These are phyloP conservation scores for Rheum nobile DNA, from an alignment of 148 eudicot species.

Conservation along the genomic window DNA sequence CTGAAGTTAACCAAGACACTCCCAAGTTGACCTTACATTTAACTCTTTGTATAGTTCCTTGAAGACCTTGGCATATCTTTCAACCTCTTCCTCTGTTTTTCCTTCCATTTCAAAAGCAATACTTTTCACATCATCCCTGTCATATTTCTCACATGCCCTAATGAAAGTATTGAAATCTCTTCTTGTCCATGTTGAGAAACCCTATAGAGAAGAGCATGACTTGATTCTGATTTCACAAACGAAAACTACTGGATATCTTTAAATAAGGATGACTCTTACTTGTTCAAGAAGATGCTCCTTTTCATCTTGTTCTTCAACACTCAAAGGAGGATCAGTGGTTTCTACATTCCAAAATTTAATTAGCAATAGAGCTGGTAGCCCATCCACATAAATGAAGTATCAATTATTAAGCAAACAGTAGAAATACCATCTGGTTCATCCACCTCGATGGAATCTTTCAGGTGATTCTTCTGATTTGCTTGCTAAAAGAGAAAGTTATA, in stretches of 20 bases:
- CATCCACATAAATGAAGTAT: background rate
- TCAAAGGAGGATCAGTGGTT: slow-evolving; percentile 81
- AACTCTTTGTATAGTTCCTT: slow-evolving; percentile 90
- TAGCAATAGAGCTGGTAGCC: background rate
- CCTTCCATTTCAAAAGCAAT: slow-evolving; percentile 98
- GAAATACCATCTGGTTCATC: slow-evolving; percentile 87
- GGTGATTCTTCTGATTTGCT: slow-evolving; percentile 69
- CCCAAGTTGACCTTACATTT: slow-evolving; percentile 41
- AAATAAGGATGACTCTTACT: slow-evolving; percentile 17
- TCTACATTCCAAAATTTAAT: slow-evolving; percentile 31
- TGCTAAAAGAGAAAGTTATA: slow-evolving; percentile 33
- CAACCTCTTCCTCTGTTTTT: slow-evolving; percentile 80
- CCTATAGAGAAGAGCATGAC: slow-evolving; percentile 27
- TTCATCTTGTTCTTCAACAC: slow-evolving; percentile 95
- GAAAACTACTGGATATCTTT: background rate
- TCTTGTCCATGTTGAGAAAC: slow-evolving; percentile 87
- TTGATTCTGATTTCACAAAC: background rate
- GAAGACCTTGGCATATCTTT: slow-evolving; percentile 91
- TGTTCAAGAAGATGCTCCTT: slow-evolving; percentile 77
- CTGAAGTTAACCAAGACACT: background rate
- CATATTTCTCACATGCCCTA: slow-evolving; percentile 94
- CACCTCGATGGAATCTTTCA: slow-evolving; percentile 85
- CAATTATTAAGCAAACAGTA: background rate
- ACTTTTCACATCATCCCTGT: slow-evolving; percentile 61
- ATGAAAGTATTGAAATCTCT: slow-evolving; percentile 90